Base-by-base conservation (phyloP, 2,329 filamentous ascomycete species). In the Trichophyton schoenleinii region DNA sequence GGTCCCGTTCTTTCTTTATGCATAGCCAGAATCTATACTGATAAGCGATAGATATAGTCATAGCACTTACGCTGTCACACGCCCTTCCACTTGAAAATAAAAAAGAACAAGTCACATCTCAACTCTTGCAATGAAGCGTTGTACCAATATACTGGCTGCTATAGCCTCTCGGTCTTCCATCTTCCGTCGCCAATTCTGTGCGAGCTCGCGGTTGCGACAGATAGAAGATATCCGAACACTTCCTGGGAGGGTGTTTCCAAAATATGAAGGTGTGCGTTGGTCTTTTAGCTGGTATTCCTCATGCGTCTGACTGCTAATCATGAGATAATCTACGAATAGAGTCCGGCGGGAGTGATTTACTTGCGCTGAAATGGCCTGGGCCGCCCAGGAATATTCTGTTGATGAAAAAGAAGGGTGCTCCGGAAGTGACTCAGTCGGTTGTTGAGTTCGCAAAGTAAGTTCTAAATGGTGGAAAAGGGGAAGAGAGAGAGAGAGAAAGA, bases 361-460 rank as follows among this genome's bases (percentile, higher is more conserved):
- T 87, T 42, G 82, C 81, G 64, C 76, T 88, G 41, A 79, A 83
- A 74, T 89, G 86, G 86, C 83, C 85, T 3, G 78, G 80, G 15
- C 84, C 85, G 41, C 86, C 85, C 2, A 81, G 83, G 59, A 89
- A 88, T 67, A 77, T 89, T 60, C 78, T 89, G 62, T 74, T 89
- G 61, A 81, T 87, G 53, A 85, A 86, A 71, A 89, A 89, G 70
- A 79, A 84, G 64, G 77, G 80, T 65, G 81, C 81, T 2, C 75
- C 78, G 1, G 73, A 74, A 31, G 81, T 85, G 59, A 83, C 80
- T 31, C 72, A 77, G 13, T 81, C 82, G 1, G 71, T 86, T 42
- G 69, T 84, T 63, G 82, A 84, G 67, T 84, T 84, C 68, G 78
- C 78, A 49, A 78, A 79, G 70, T 78, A 73, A 22, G 67, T 62